Base-by-base conservation (phyloP, 1,284 basidiomycete species). In the Cryptococcus sp. region DNA sequence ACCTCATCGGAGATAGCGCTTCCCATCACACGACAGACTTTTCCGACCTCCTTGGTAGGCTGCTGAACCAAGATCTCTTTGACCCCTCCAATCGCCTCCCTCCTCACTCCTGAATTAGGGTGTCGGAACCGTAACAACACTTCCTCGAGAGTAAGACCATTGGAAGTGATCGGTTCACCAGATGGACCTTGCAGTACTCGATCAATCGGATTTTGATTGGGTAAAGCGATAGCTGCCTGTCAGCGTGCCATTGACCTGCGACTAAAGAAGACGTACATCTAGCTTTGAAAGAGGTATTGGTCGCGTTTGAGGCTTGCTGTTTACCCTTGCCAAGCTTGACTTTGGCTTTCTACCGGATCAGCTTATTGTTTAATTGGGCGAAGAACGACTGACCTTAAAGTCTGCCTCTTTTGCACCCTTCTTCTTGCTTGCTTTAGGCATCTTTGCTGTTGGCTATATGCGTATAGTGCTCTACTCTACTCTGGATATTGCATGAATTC, bases 301-400 rank as follows among this genome's bases (percentile, higher is more conserved):
- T 84, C 9, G 84, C 88, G 81, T 97, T 98, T 48, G 78, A 82
- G 9, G 91, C 80, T 7, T 78, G 68, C 67, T 88, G 84, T 73
- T 94, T 98, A 45, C 89, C 91, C 74, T 94, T 98, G 32, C 94
- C 94, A 46, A 98, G 86, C 76, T 96, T 98, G 44, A 94, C 81
- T 73, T 90, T 97, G 22, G 89, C 85, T 89, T 94, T 97, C 90
- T 96, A 75, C 0, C 0, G 11, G 32, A 23, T 42, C 9, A 19
- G 25, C 31, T 5, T 25, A 10, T 18, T 18, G n/a, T 16, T 16
- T 4, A 22, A 25, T 21, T 22, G 32, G 4, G 24, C 22, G 9
- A 3, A 23, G 25, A 2, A 18, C 21, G 7, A 66, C 77, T 54
- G 67, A 90, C 90, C 43, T 83, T 80, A 61, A 96, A 94, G 72